phyloP scores from a whole-genome alignment of 2,329 filamentous ascomycete species.

The Ascochyta lentis region DNA sequence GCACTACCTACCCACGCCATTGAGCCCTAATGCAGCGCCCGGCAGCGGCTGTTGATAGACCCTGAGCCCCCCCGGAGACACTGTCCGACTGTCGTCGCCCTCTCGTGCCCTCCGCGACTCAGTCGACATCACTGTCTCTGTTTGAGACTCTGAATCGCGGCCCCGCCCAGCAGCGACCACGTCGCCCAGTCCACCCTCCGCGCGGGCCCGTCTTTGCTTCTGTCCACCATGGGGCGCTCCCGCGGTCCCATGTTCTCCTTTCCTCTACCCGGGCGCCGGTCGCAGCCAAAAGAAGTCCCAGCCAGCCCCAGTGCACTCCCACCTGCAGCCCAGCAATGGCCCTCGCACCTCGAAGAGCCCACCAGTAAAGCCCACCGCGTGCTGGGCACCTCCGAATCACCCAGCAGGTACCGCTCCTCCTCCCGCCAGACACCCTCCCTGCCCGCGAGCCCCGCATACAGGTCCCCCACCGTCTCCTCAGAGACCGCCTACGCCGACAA shows the following conservation, averaged over 20 bases:
- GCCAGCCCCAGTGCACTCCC: conserved; percentile 29
- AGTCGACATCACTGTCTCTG: conserved; percentile 25
- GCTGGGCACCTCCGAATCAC: conserved; percentile 42
- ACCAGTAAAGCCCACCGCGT: conserved; percentile 47
- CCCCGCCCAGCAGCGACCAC: conserved; percentile 27
- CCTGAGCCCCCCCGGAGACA: neutral
- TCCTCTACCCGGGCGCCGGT: conserved; percentile 43
- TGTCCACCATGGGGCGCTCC: conserved; percentile 33
- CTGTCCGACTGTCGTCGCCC: no score
- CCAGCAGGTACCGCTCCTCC: conserved; percentile 31
- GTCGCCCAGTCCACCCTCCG: conserved; percentile 24
- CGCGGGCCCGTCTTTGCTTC: conserved; percentile 12
- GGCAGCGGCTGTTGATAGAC: conserved; percentile 7
- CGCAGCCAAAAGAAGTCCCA: conserved; percentile 26
- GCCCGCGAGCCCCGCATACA: conserved; percentile 40
- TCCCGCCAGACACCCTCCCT: conserved; percentile 29
- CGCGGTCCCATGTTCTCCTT: conserved; percentile 46
- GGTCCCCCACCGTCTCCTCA: conserved; percentile 39
- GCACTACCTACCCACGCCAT: conserved; percentile 10
- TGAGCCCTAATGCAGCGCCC: conserved; percentile 19
- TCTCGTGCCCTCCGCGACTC: conserved; percentile 28
- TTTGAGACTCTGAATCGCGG: conserved; percentile 42
- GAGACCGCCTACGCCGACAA: conserved; percentile 41
- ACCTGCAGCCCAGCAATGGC: conserved; percentile 30
- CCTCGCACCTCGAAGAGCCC: conserved; percentile 32